A percentile compares a stretch with the other conserved stretches of the same genome.
Conservation (phyloP, 805 yeast genomes). For the Pichia occidentalis region DNA sequence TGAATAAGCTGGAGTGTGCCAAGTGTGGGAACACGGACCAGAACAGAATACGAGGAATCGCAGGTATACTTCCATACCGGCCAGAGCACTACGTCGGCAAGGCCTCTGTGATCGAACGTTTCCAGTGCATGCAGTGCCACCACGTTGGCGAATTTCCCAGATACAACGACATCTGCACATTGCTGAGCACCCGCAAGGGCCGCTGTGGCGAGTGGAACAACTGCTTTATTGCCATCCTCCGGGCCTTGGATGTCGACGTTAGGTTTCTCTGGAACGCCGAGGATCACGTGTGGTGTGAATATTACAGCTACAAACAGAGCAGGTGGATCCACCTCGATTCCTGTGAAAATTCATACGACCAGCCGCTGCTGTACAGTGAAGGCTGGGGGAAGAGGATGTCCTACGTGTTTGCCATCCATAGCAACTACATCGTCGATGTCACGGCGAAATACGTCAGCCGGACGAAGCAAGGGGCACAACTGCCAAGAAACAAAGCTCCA, state of each 20-base stretch:
- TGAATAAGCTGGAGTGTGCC: conserved; percentile 59
- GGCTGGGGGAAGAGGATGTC: conserved; percentile 97
- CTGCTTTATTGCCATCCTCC: conserved; percentile 63
- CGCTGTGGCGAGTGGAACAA: conserved; percentile 97
- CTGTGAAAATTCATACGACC: conserved; percentile 81
- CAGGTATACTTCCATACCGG: conserved; percentile 29
- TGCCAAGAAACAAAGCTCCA: conserved; percentile 42
- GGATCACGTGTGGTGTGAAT: conserved; percentile 97
- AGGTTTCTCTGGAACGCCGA: conserved; percentile 84
- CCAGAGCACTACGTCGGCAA: conserved; percentile 41
- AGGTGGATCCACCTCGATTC: conserved; percentile 88
- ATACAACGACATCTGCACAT: conserved; percentile 57
- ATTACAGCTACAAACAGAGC: conserved; percentile 50
- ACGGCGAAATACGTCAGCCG: conserved; percentile 55
- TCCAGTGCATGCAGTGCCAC: conserved; percentile 50
- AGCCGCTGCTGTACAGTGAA: conserved; percentile 65
- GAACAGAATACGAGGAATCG: conserved; percentile 33
- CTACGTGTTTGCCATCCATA: conserved; percentile 66
- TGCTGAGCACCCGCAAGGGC: conserved; percentile 61
- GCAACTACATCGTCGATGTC: conserved; percentile 61
- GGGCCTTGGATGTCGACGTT: conserved; percentile 56
- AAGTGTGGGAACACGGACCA: conserved; percentile 40
- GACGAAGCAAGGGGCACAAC: conserved; percentile 26
- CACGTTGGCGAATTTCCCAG: conserved; percentile 59
- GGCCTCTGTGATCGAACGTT: conserved; percentile 59